phyloP scores from a whole-genome alignment of 495 filamentous ascomycete genomes.

The Podospora anserina region DNA sequence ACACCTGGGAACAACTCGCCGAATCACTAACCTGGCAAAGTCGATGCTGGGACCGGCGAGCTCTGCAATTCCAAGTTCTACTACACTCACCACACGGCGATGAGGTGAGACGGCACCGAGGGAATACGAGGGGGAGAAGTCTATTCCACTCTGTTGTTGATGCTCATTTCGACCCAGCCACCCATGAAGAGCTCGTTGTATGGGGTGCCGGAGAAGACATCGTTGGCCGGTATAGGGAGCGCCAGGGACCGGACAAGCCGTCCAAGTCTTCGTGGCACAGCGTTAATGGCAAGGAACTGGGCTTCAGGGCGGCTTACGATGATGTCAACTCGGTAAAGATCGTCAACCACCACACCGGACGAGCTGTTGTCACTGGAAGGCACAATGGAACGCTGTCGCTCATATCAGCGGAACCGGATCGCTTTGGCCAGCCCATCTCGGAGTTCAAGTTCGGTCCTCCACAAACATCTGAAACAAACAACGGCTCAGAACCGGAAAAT shows the following conservation, averaged over 20 bases:
- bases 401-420: conserved; percentile 33
- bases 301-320: conserved; percentile 36
- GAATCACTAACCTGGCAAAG: conserved; percentile 41
- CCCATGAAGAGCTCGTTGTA: conserved; percentile 39
- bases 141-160: conserved; percentile 42
- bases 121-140: background rate
- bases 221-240: conserved; percentile 33
- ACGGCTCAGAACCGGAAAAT: conserved; percentile 20
- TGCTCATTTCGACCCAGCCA: conserved; percentile 30
- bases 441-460: conserved; percentile 23
- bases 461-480: background rate
- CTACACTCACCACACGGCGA: conserved; percentile 10
- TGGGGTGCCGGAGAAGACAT: conserved; percentile 48
- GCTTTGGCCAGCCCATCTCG: conserved; percentile 34
- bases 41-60: conserved; percentile 43
- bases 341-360: conserved; percentile 26
- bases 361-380: conserved; percentile 38
- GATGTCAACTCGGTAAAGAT: conserved; percentile 42
- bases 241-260: conserved; percentile 13
- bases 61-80: conserved; percentile 32
- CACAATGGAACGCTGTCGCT: conserved; percentile 43
- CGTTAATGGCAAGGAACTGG: conserved; percentile 26
- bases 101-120: conserved; percentile 3
- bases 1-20: conserved; percentile 38
- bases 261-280: conserved; percentile 32